Percentiles rank a stretch among this genome's conserved stretches.
Evolutionary conservation across 352 stramenopile species (phyloP).

Genomic region (Blastocystis sp.): DNA sequence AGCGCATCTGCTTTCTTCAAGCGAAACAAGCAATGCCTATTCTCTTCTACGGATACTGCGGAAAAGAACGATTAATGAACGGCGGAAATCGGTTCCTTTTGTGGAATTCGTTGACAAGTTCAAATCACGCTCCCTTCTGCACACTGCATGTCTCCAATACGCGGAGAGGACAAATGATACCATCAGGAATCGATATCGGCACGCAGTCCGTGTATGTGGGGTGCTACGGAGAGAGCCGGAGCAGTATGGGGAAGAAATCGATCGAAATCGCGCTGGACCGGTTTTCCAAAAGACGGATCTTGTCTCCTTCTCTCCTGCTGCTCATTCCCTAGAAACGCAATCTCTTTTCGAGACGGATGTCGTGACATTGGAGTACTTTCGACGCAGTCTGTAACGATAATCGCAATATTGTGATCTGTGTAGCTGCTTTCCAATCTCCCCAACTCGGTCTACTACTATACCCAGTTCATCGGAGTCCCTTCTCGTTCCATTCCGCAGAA

Average conservation of each 20-base stretch:
- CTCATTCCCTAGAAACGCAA: neutral
- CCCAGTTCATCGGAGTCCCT: neutral
- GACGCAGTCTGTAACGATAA: neutral
- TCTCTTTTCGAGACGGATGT: constrained; percentile 1
- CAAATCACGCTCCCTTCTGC: too few relatives aligned
- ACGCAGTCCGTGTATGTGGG: constrained; percentile 4
- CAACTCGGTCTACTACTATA: constrained; percentile 3
- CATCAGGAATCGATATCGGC: constrained; percentile 22
- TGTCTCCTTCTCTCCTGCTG: neutral
- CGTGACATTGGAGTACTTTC: neutral
- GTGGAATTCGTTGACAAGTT: neutral
- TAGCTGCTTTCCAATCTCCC: neutral
- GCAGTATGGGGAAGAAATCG: neutral
- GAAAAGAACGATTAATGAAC: neutral
- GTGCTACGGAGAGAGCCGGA: neutral
- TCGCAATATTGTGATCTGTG: neutral
- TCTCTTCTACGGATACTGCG: neutral
- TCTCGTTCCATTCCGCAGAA: neutral
- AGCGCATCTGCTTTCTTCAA: neutral
- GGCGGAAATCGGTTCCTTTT: neutral
- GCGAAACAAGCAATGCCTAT: neutral
- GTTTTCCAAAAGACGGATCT: neutral
- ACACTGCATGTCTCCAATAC: too few relatives aligned
- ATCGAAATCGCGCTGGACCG: neutral
- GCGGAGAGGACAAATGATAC: neutral